Evolutionary conservation across 495 filamentous ascomycete species (phyloP), one percentile per base, ranked within the genome.

Genomic region (Penicillium argentinense): DNA sequence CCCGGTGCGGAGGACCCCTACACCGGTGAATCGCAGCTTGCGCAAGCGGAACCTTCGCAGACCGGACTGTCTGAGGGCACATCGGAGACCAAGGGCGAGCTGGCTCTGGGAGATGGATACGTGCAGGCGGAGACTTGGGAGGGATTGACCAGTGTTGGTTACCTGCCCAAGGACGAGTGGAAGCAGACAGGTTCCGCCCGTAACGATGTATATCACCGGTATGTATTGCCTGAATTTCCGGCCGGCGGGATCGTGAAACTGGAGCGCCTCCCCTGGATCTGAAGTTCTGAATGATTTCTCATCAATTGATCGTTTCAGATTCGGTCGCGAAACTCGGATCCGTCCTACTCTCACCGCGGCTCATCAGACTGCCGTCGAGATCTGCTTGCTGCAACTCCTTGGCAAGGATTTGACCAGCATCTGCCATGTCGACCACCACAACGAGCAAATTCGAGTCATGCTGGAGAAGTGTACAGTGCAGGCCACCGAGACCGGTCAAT

Each of bases 1-100:
- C 78, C 78, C 3, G 80, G 78, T 14, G 42, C 67, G 34, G 62
- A 73, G 43, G 79, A 83, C 54, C 80, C 77, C 0, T 82, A 82
- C 43, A 67, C 65, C 4, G 64, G 64, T 43, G 45, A 66, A 30
- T 64, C 76, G 13, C 51, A 56, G 39, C 8, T 58, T 33, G 28
- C 41, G 34, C 33, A 47, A 22, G 3, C 4, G 30, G 8, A n/a
- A n/a, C n/a, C n/a, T n/a, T n/a, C n/a, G n/a, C n/a, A n/a, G n/a
- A n/a, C n/a, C n/a, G n/a, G n/a, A n/a, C n/a, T n/a, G n/a, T n/a
- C n/a, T n/a, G n/a, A n/a, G n/a, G n/a, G n/a, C n/a, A n/a, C n/a
- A n/a, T n/a, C n/a, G n/a, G n/a, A n/a, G n/a, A n/a, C 50, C 30
- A 62, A 61, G 44, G 42, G 49, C 28, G 50, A 46, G 14, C 22